Evolutionary conservation across 1,139 yeast genomes (phyloP), one percentile per base, ranked within the genome.

Genomic region (Yarrowia galli): DNA sequence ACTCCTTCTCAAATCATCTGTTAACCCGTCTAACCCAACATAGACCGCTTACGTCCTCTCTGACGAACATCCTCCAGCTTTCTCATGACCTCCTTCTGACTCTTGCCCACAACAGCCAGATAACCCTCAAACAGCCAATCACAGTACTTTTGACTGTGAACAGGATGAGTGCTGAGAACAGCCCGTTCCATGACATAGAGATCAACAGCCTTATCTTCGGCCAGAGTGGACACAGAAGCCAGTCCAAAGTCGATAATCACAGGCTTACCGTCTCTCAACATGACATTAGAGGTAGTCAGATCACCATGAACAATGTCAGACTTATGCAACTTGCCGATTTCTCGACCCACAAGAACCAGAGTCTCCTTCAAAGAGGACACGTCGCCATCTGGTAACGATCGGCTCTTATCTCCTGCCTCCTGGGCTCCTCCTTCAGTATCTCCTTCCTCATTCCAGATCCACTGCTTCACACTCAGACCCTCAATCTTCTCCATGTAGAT

Each of bases 151-250:
- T 83, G 85, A 5, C 97, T 83, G 74, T 84, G 85, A 6, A 83
- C 83, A 0, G 99, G 95, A 76, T 96, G 99, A 0, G 99, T 96
- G 72, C 97, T 91, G 48, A 85, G 79, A 23, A 96, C 85, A 0
- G 99, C 99, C 73, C 98, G 82, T 77, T 96, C 99, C 71, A 96
- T 80, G 12, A 96, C 98, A 74, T 95, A 96, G 69, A 96, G 78
- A 77, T 96, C 99, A 18, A 96, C 99, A 2, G 99, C 98, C 76
- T 92, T 92, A 75, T 95, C 98, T 74, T 96, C 99, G 0, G 91
- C 84, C 71, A 92, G 76, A 0, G 85, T 84, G 0, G 97, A 87
- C 69, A 88, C 87, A n/a, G 92, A 86, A 7, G 91, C 87, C 22
- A 96, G 82, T 0, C 99, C 99, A 79, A 96, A 95, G 75, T 96